A percentile compares a stretch with the other conserved stretches of the same genome.
These are phyloP conservation scores for Calycina herbarum DNA, from an alignment of 2,329 filamentous ascomycete species.

Conservation along the genomic window DNA sequence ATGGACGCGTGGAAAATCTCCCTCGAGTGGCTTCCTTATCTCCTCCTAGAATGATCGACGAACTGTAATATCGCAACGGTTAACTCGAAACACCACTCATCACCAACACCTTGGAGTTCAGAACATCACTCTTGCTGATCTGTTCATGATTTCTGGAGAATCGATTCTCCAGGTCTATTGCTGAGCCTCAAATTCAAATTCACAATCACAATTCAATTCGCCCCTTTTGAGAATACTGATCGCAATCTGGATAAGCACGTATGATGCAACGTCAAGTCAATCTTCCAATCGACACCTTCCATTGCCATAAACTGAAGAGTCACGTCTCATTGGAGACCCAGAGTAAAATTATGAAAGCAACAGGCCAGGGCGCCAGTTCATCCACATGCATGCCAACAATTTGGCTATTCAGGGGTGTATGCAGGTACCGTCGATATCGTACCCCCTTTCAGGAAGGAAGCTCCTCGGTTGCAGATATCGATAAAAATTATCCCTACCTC, in stretches of 20 bases:
- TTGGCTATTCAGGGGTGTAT: constrained; percentile 11
- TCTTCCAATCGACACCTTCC: constrained; percentile 1
- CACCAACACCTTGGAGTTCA: background rate
- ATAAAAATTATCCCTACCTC: constrained; percentile 7
- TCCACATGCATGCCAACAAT: background rate
- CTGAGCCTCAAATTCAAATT: background rate
- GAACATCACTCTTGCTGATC: background rate
- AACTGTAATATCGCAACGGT: background rate
- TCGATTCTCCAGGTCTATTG: background rate
- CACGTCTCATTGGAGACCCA: background rate
- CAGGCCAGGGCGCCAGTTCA: constrained; percentile 11
- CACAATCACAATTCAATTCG: background rate
- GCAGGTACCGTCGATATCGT: constrained; percentile 24
- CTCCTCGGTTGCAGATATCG: constrained; percentile 11
- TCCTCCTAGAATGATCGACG: background rate
- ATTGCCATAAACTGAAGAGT: background rate
- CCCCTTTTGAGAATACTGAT: background rate
- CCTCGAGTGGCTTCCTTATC: background rate
- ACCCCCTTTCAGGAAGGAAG: constrained; percentile 17
- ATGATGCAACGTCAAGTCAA: background rate
- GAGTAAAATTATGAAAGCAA: constrained; percentile 9
- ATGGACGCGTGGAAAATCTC: background rate
- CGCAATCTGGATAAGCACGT: constrained; percentile 10
- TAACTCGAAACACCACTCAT: background rate
- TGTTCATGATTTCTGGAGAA: background rate